These are phyloP conservation scores for Asterophora parasitica DNA, from an alignment of 768 basidiomycete genomes.

Conservation along the genomic window DNA sequence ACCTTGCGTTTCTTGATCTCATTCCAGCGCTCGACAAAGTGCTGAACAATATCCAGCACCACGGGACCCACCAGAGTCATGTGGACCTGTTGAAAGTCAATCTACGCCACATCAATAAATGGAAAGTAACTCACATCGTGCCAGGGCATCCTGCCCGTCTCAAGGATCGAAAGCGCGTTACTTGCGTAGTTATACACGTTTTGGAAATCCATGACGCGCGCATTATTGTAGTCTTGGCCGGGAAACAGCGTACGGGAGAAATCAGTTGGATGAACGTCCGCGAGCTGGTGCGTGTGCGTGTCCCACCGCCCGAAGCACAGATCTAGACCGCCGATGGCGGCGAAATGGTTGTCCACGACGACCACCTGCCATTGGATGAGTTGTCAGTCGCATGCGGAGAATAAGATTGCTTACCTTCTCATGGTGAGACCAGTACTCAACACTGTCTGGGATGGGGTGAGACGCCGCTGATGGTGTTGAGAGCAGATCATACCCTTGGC, in stretches of 20 bases:
- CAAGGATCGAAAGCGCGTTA: conserved; percentile 61
- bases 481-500: conserved; percentile 48
- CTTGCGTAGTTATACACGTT: conserved; percentile 74
- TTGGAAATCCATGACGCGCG: conserved; percentile 80
- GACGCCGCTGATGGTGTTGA: neutral
- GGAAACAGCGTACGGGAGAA: too few relatives aligned
- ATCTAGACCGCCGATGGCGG: conserved; percentile 94
- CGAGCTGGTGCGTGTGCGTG: too few relatives aligned
- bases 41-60: conserved; percentile 84
- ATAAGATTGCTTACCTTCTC: too few relatives aligned
- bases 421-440: conserved; percentile 90
- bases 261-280: too few relatives aligned
- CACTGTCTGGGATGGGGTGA: conserved; percentile 43
- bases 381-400: too few relatives aligned
- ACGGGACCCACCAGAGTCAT: conserved; percentile 78
- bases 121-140: conserved; percentile 65
- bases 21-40: too few relatives aligned
- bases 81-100: conserved; percentile 48
- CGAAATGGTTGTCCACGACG: conserved; percentile 80
- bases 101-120: neutral
- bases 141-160: conserved; percentile 87
- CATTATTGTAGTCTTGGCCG: conserved; percentile 95
- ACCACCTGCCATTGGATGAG: conserved; percentile 86
- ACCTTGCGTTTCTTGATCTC: conserved; percentile 82
- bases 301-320: too few relatives aligned